Evolutionary conservation across 495 filamentous ascomycete genomes (phyloP), one percentile per base, ranked within the genome.

Genomic region (Aspergillus panamensis): DNA sequence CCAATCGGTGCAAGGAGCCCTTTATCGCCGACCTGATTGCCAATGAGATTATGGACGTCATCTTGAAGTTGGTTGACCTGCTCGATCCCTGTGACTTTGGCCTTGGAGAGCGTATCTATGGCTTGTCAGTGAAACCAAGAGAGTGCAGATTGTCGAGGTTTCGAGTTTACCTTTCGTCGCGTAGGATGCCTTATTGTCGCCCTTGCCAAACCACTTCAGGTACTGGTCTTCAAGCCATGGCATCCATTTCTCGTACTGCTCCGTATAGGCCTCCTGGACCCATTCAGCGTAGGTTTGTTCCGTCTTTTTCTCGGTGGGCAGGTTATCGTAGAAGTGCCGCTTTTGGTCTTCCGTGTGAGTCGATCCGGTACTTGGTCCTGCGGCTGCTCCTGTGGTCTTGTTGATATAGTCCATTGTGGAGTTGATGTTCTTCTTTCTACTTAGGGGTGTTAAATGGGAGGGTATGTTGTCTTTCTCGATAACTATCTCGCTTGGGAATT

Each of bases 181-280:
- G 62, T 88, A 89, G 60, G 80, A 84, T 1, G 84, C 77, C 70
- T 89, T 87, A 72, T 89, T 90, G 62, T 90, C 86, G 6, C 70
- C 72, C 56, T 82, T 85, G 61, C 82, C 85, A 60, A 89, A 89
- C 75, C 82, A 89, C 35, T 72, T 75, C 16, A 90, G 77, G 64
- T 87, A 88, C 53, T 80, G 68, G 68, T 89, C 87, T 62, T 90
- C 87, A 35, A 89, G 76, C 85, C 87, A 90, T 6, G 87, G 86
- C 70, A 88, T 81, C 87, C 86, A 89, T 51, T 75, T 78, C 62
- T 89, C 83, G 66, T 89, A 89, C 63, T 87, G 82, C 10, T 80
- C 68, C 67, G 84, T 81, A 75, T 87, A 87, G 12, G 72, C 76
- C 47, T 83, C 67, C 58, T 77, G 80, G 16, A 75, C 73, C 81